These are phyloP conservation scores for Scenedesmus sp. DNA, from an alignment of 163 green algal genomes.

Conservation along the genomic window DNA sequence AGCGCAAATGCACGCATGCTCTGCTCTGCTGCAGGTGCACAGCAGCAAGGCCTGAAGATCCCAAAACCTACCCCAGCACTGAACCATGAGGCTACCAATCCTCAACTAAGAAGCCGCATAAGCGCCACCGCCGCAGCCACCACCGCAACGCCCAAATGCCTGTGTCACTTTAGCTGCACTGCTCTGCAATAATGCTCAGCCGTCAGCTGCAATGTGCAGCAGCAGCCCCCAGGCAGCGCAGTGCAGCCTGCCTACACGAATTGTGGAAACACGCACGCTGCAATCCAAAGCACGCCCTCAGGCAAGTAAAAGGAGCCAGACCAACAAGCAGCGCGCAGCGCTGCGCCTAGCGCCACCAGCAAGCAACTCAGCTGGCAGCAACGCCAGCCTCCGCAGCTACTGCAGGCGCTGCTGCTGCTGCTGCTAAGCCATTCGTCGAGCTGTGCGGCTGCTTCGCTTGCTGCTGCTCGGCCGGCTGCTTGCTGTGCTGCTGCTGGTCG, in stretches of 20 bases:
- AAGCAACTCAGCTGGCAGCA: background rate
- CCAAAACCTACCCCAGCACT: background rate
- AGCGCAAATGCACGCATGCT: background rate
- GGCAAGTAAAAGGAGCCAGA: background rate
- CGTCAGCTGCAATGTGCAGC: background rate
- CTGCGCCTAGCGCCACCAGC: background rate
- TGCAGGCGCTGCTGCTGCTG: background rate
- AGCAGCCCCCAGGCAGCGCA: background rate
- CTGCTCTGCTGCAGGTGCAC: background rate
- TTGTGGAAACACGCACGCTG: background rate
- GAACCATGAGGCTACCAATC: background rate
- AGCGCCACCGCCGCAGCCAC: background rate
- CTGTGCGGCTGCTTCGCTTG: conserved; percentile 3
- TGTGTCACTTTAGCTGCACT: background rate
- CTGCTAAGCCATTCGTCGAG: background rate
- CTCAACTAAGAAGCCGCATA: background rate
- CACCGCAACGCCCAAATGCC: background rate
- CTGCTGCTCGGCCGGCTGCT: conserved; percentile 20
- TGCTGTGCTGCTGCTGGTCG: conserved; percentile 26
- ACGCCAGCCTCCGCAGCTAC: background rate
- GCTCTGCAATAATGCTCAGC: background rate
- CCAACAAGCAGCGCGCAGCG: background rate
- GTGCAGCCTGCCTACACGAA: background rate
- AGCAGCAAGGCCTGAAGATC: background rate
- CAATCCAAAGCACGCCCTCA: background rate